Base-by-base conservation (phyloP, 345 rosid species). In the Syzygium aromaticum region DNA sequence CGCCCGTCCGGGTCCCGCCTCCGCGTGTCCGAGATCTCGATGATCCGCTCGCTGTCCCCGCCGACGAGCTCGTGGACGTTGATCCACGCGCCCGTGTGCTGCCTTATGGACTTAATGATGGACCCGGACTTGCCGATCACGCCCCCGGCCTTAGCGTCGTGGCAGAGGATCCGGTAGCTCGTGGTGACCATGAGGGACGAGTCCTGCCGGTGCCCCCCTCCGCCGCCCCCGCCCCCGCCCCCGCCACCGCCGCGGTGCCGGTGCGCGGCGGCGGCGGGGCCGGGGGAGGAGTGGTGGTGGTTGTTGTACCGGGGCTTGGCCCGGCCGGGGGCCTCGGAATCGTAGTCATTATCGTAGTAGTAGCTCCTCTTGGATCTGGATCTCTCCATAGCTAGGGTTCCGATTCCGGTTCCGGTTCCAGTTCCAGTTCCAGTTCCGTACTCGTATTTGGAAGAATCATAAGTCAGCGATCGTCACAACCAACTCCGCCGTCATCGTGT, bases 1-100 rank as follows among this genome's bases (percentile, higher is more conserved):
- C 99, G 89, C 67, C 99, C 99, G 22, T 96, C 99, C 5, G 98
- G 96, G 87, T 96, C 99, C 85, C 99, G 93, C 89, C 99, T 93
- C 87, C 99, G 92, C 6, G 97, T 95, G 86, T 98, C 99, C 0
- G 99, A 94, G 85, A 98, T 94, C 94, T 98, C 99, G 84, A 98
- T 98, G 90, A 98, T 98, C 77, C 99, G 91, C 93, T 98, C 99
- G 51, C 90, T 95, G 54, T 96, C 99, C 51, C 99, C 99, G 4
- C 96, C 92, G 53, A 95, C 93, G 85, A 98, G 93, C 94, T 98
- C 99, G 89, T 96, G 99, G 27, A 98, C 98, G 91, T 96, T 96
- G 91, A 98, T 94, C 98, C 99, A 96, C 53, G 99, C 99, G 59
- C 99, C 99, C 15, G 99, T 96, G 73, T 95, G 98, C 52, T 95